Percentiles rank a stretch among this genome's conserved stretches.
Evolutionary conservation across 2,329 filamentous ascomycete genomes (phyloP).

Genomic region (Nothophoma quercina): DNA sequence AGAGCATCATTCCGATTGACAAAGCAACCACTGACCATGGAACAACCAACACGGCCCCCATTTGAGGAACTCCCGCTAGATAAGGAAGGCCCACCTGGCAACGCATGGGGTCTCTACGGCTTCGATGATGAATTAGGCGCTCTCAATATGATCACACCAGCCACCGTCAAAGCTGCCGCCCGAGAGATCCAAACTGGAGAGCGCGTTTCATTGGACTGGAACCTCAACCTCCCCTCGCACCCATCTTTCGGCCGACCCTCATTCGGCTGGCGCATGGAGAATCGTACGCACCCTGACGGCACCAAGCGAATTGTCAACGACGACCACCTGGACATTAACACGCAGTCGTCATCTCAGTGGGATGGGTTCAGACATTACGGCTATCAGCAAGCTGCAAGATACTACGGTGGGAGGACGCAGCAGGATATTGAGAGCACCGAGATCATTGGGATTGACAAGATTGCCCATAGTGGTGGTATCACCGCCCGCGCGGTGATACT

Average conservation of each 20-base stretch:
- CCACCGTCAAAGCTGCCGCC: slow-evolving; percentile 53
- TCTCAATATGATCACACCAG: slow-evolving; percentile 62
- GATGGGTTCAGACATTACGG: slow-evolving; percentile 53
- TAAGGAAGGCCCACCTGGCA: slow-evolving; percentile 59
- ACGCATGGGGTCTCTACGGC: slow-evolving; percentile 66
- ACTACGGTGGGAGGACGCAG: slow-evolving; percentile 53
- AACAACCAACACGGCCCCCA: slow-evolving; percentile 37
- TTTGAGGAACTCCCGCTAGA: slow-evolving; percentile 61
- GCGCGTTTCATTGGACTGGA: slow-evolving; percentile 51
- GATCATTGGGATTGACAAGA: slow-evolving; percentile 53
- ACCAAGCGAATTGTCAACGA: slow-evolving; percentile 46
- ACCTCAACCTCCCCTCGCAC: slow-evolving; percentile 49
- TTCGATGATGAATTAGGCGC: slow-evolving; percentile 61
- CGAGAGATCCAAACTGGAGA: slow-evolving; percentile 55
- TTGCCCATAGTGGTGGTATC: slow-evolving; percentile 41
- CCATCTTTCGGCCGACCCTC: slow-evolving; percentile 49
- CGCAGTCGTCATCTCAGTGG: slow-evolving; percentile 50
- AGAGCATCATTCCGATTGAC: no score
- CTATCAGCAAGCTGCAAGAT: slow-evolving; percentile 52
- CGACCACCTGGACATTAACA: slow-evolving; percentile 49
- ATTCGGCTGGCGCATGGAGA: slow-evolving; percentile 41
- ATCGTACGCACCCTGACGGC: slow-evolving; percentile 38
- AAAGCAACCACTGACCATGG: slow-evolving; percentile 12
- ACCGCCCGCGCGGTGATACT: slow-evolving; percentile 40
- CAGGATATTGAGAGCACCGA: slow-evolving; percentile 47